Evolutionary conservation across 495 filamentous ascomycete genomes (phyloP).

Genomic region (Penicillium steckii): DNA sequence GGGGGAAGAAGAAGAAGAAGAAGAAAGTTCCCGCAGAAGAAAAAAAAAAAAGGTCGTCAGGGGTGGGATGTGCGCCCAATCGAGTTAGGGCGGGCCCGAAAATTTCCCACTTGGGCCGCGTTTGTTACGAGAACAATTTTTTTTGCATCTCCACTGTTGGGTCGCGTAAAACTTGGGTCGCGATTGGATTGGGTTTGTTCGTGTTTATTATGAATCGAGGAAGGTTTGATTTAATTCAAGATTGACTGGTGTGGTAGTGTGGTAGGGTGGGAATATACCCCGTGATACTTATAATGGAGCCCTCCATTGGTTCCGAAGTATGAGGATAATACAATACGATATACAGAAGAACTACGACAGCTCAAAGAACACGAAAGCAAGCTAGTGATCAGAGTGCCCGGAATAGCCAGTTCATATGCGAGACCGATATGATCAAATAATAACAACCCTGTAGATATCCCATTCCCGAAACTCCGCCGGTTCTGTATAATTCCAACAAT

Average conservation of each 20-base stretch:
- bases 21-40: constrained; percentile 20
- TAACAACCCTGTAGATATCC: not conserved
- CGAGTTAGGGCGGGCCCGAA: constrained; percentile 16
- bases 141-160: too few species aligned
- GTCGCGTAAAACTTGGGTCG: too few species aligned
- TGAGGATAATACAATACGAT: too few species aligned
- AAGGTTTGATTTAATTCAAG: too few species aligned
- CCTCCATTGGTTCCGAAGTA: too few species aligned
- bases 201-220: too few species aligned
- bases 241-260: too few species aligned
- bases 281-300: too few species aligned
- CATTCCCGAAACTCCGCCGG: not conserved
- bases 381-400: not conserved
- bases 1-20: constrained; percentile 22
- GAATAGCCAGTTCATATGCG: not conserved
- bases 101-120: not conserved
- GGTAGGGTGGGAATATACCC: too few species aligned
- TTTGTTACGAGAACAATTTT: too few species aligned
- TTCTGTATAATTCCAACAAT: not conserved
- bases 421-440: not conserved
- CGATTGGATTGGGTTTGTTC: too few species aligned
- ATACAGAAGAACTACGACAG: too few species aligned
- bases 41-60: constrained; percentile 26
- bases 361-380: not conserved
- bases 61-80: constrained; percentile 17